phyloP scores from a whole-genome alignment of 2,329 filamentous ascomycete genomes.

The Lecanosticta acicola region DNA sequence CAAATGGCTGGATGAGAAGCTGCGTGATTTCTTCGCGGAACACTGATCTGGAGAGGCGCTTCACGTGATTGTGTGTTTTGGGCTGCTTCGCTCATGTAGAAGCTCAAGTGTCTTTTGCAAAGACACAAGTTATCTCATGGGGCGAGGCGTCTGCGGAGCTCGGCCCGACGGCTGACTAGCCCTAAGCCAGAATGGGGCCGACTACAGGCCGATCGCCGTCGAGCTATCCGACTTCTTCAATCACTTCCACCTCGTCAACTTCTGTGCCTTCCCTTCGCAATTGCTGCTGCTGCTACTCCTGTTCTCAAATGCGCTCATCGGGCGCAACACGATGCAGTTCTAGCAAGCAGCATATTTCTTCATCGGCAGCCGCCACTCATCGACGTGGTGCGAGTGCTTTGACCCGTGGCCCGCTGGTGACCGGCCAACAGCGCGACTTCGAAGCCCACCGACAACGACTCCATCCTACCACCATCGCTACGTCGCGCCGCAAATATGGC shows the following conservation, averaged over 20 bases:
- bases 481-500: conserved; percentile 8
- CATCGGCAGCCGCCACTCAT: background rate
- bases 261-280: background rate
- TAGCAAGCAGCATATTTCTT: background rate
- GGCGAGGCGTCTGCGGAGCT: background rate
- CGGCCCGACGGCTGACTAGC: background rate
- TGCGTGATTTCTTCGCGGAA: conserved; percentile 49
- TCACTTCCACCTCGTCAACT: background rate
- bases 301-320: background rate
- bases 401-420: background rate
- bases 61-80: too few species aligned
- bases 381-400: background rate
- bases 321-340: background rate
- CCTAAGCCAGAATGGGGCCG: background rate
- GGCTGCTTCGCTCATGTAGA: too few species aligned
- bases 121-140: too few species aligned
- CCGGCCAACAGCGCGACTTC: background rate
- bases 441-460: background rate
- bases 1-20: conserved; percentile 62
- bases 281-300: too few species aligned
- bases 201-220: background rate
- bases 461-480: conserved; percentile 3
- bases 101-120: too few species aligned
- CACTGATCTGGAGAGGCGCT: conserved; percentile 7
- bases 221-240: background rate